Conservation (phyloP, 73 alveolate species). For the Symbiodinium pilosum region DNA sequence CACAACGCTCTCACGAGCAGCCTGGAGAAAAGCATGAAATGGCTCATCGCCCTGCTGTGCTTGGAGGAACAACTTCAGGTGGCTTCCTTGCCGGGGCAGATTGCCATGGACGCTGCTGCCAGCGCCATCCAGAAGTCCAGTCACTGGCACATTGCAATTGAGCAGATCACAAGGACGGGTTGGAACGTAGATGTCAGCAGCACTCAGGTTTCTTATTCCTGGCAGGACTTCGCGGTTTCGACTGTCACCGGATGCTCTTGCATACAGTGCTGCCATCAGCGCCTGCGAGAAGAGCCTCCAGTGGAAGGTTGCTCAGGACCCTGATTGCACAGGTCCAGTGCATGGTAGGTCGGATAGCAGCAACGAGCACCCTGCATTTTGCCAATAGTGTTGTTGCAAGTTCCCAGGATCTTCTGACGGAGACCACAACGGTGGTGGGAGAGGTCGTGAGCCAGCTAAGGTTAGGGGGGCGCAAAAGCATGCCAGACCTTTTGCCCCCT, state of each 20-base stretch:
- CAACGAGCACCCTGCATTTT: too few species aligned
- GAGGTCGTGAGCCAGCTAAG: neutral
- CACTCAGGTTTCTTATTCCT: too few species aligned
- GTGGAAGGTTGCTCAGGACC: conserved; percentile 38
- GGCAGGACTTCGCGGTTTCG: neutral
- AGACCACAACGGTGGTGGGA: neutral
- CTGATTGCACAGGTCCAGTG: too few species aligned
- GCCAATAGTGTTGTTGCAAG: too few species aligned
- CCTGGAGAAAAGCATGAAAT: conserved; percentile 15
- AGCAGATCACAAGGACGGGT: conserved; percentile 31
- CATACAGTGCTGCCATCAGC: conserved; percentile 8
- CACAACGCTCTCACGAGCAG: conserved; percentile 31
- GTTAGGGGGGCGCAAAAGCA: neutral
- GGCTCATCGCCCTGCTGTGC: conserved; percentile 15
- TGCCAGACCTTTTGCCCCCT: neutral
- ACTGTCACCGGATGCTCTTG: conserved; percentile 1
- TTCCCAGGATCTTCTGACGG: conserved; percentile 35
- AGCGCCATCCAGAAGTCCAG: conserved; percentile 5
- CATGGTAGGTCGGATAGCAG: too few species aligned
- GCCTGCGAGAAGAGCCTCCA: conserved; percentile 20
- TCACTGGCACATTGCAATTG: conserved; percentile 31
- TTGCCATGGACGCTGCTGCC: conserved; percentile 24
- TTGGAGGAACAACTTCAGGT: neutral
- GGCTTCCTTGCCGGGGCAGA: neutral
- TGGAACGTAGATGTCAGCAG: neutral